Base-by-base conservation (phyloP, 1,284 basidiomycete species). In the Pascua sp. region DNA sequence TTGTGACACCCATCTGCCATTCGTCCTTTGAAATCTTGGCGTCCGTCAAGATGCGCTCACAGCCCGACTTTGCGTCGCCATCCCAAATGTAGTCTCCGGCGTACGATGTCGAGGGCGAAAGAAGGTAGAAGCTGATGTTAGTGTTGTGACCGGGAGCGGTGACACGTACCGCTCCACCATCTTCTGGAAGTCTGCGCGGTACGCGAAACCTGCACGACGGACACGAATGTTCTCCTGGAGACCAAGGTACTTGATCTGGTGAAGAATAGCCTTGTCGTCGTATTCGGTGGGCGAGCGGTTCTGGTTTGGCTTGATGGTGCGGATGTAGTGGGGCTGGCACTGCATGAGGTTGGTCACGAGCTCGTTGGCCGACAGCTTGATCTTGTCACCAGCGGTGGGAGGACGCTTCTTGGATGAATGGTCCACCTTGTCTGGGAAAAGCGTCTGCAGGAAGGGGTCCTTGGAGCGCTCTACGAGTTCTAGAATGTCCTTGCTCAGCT, bases 1-100 rank as follows among this genome's bases (percentile, higher is more conserved):
- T 98, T 11, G 95, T 96, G 2, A 88, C 86, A 64, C 96, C 95
- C 92, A 98, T 96, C 78, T 99, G 95, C 95, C 95, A 99, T 77
- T 99, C 94, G 55, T 98, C 95, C 68, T 85, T 87, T 2, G 91
- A 85, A 66, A 99, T 98, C 46, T 94, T 94, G 13, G 93, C 95
- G 70, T 98, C 95, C 62, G 84, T 89, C 49, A 98, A 80, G 62
- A 99, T 98, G 65, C 86, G 86, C 78, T 94, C 87, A 71, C 95
- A 99, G 16, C 92, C 95, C 10, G 91, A 90, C 70, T 88, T 87
- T 8, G 92, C 73, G 69, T 97, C 91, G 5, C 94, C 92, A 55
- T 85, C 81, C 95, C 95, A 99, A 47, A 86, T 99, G 76, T 99
- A 99, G 76, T 99, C 96, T 62, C 96, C 95, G 4, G 95, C 95